These are phyloP conservation scores for Tanozyma kutaoensis DNA, from an alignment of 805 yeast species.

Conservation along the genomic window DNA sequence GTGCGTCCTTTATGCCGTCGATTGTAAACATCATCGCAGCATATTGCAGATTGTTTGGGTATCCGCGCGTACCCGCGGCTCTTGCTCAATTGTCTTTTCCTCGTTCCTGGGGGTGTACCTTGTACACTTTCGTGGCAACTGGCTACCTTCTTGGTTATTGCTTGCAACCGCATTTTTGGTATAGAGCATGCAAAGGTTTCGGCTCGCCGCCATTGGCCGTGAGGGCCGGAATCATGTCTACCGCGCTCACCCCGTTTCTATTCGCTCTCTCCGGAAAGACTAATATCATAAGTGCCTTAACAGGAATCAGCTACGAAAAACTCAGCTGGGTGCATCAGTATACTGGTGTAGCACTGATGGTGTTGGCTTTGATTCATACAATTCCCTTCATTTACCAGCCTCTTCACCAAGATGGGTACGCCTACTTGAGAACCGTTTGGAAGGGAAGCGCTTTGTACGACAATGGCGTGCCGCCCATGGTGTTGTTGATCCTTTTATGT, in stretches of 20 bases:
- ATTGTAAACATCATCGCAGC: constrained; percentile 15
- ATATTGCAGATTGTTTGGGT: constrained; percentile 22
- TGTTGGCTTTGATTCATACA: constrained; percentile 35
- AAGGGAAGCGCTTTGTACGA: constrained; percentile 9
- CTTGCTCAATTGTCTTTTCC: constrained; percentile 10
- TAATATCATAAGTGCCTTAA: constrained; percentile 32
- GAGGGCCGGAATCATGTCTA: constrained; percentile 37
- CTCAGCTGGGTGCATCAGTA: constrained; percentile 38
- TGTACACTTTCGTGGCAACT: constrained; percentile 19
- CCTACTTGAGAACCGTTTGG: constrained; percentile 7
- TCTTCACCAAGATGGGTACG: constrained; percentile 34
- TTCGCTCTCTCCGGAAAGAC: constrained; percentile 39
- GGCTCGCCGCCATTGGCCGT: constrained; percentile 49
- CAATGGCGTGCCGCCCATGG: constrained; percentile 36
- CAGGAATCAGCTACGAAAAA: constrained; percentile 45
- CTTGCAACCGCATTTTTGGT: constrained; percentile 35
- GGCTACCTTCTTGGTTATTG: constrained; percentile 22
- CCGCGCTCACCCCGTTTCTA: constrained; percentile 37
- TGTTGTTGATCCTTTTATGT: constrained; percentile 30
- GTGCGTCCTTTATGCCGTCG: constrained; percentile 9
- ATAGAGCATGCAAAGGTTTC: constrained; percentile 38
- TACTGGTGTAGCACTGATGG: constrained; percentile 26
- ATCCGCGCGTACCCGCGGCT: constrained; percentile 9
- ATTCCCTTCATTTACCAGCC: constrained; percentile 36
- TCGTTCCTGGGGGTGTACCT: constrained; percentile 22